Conservation (phyloP, 805 yeast species). For the Vanderwaltozyma polyspora region DNA sequence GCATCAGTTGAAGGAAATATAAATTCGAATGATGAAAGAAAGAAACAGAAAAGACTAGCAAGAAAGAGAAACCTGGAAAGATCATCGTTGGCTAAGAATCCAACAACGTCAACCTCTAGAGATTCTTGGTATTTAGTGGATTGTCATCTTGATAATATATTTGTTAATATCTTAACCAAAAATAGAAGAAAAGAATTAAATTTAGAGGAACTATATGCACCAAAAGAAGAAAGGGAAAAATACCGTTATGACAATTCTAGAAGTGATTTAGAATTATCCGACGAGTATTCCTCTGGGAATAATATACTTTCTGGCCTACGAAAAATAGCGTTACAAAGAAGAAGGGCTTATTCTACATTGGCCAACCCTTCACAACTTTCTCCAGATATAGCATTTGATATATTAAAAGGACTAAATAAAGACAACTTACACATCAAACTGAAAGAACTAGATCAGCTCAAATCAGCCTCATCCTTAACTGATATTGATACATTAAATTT, state of each 20-base stretch:
- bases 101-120: conserved; percentile 31
- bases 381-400: no score
- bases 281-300: conserved; percentile 5
- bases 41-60: conserved; percentile 39
- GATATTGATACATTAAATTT: no score
- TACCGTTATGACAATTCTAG: background rate
- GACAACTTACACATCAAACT: no score
- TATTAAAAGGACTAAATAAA: no score
- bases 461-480: no score
- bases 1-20: conserved; percentile 65
- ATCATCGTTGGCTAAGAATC: conserved; percentile 39
- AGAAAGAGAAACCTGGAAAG: conserved; percentile 44
- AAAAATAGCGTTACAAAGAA: conserved; percentile 18
- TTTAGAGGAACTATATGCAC: conserved; percentile 59
- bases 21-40: conserved; percentile 43
- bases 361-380: no score
- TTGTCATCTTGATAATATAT: conserved; percentile 48
- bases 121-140: conserved; percentile 83
- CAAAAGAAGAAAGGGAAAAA: conserved; percentile 28
- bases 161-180: conserved; percentile 61
- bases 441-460: no score
- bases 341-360: conserved; percentile 18
- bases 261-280: no score
- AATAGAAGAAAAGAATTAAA: conserved; percentile 58
- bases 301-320: conserved; percentile 22